A percentile compares a stretch with the other conserved stretches of the same genome.
Evolutionary conservation across 768 basidiomycete genomes (phyloP).

Genomic region (Termitomyces sp.): DNA sequence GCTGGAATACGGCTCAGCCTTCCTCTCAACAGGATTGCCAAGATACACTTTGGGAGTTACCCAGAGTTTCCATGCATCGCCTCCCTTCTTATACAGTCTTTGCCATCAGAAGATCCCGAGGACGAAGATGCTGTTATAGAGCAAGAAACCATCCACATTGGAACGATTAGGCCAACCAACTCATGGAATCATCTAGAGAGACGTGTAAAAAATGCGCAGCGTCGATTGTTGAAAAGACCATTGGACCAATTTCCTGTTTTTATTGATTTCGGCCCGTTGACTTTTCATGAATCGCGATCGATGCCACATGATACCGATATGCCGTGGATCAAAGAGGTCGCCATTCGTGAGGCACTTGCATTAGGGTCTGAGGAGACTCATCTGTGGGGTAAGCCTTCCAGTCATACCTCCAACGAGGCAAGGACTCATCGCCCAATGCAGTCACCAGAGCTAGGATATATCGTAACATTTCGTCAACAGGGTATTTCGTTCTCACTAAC

Average conservation of each 20-base stretch:
- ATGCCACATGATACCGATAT: conserved; percentile 9
- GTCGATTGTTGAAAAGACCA: conserved; percentile 13
- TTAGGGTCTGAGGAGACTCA: conserved; percentile 24
- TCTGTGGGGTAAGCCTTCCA: conserved; percentile 28
- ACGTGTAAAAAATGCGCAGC: conserved; percentile 25
- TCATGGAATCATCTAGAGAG: conserved; percentile 25
- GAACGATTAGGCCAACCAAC: conserved; percentile 19
- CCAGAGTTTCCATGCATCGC: conserved; percentile 24
- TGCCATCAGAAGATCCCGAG: conserved; percentile 13
- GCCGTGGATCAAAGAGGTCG: conserved; percentile 21
- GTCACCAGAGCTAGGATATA: conserved; percentile 33
- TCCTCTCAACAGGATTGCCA: conserved; percentile 36
- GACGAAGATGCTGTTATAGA: conserved; percentile 19
- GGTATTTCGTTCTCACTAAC: conserved; percentile 38
- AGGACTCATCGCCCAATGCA: conserved; percentile 11
- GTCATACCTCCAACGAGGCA: background rate
- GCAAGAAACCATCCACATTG: conserved; percentile 26
- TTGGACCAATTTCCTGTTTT: conserved; percentile 23
- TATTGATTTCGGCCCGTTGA: conserved; percentile 40
- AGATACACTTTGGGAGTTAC: conserved; percentile 18
- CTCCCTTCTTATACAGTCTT: conserved; percentile 20
- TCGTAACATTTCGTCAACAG: conserved; percentile 30
- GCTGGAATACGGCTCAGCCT: conserved; percentile 42
- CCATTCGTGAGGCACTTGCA: conserved; percentile 27
- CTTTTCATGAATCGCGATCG: conserved; percentile 22